Conservation (phyloP, 2,329 filamentous ascomycete species). For the Alternaria burnsii region DNA sequence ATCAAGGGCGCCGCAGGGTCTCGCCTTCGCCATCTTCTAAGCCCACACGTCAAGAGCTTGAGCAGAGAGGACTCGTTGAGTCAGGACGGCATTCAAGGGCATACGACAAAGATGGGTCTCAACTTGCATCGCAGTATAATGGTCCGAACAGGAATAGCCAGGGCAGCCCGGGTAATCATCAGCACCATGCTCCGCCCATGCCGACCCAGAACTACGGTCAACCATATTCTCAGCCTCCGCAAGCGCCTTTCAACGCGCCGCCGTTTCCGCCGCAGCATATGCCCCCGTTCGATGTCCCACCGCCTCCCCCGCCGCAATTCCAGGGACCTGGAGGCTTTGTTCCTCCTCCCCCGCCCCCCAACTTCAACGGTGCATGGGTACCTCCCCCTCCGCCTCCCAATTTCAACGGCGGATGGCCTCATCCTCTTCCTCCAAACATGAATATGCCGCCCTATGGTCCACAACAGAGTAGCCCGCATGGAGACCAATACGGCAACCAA, state of each 20-base stretch:
- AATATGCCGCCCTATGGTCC: constrained; percentile 23
- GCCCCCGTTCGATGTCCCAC: constrained; percentile 26
- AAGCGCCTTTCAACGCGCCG: constrained; percentile 27
- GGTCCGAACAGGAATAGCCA: constrained; percentile 11
- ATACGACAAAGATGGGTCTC: constrained; percentile 15
- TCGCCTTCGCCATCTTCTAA: constrained; percentile 11
- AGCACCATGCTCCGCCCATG: constrained; percentile 15
- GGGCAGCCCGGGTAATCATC: constrained; percentile 13
- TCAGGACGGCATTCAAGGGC: constrained; percentile 18
- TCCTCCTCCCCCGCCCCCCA: constrained; percentile 37
- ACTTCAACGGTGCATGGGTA: constrained; percentile 33
- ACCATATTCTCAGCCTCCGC: constrained; percentile 21
- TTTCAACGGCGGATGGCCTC: constrained; percentile 32
- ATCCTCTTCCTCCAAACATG: constrained; percentile 29
- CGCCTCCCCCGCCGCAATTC: constrained; percentile 31
- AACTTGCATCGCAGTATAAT: constrained; percentile 23
- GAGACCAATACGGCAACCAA: constrained; percentile 19
- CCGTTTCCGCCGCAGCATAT: constrained; percentile 29
- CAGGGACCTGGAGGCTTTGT: constrained; percentile 26
- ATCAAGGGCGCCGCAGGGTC: constrained; percentile 18
- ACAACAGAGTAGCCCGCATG: constrained; percentile 11
- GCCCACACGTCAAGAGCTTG: constrained; percentile 7
- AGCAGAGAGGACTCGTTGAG: constrained; percentile 16
- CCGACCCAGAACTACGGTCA: constrained; percentile 14
- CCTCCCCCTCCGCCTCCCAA: constrained; percentile 30